phyloP scores from a whole-genome alignment of 306 rosid species.

The Cucumis hystrix region DNA sequence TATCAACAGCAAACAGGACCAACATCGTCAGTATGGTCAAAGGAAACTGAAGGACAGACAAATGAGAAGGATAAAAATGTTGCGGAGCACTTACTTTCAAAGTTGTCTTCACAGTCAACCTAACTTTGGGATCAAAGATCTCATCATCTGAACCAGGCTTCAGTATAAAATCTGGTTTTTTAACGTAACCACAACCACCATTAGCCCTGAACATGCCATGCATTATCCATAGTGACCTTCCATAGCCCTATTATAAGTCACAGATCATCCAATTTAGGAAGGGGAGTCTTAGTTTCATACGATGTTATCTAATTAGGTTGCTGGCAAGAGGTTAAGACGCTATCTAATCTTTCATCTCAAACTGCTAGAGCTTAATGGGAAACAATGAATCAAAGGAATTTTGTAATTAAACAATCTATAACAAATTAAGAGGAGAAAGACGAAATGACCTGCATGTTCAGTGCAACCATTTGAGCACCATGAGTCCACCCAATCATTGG shows the following conservation, averaged over 20 bases:
- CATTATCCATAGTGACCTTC: slow-evolving; percentile 97
- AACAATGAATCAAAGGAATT: background rate
- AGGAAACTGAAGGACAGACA: slow-evolving; percentile 7
- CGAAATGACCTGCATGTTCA: slow-evolving; percentile 82
- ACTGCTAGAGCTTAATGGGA: background rate
- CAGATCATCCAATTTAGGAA: slow-evolving; percentile 5
- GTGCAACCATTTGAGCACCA: slow-evolving; percentile 99
- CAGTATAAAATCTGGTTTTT: slow-evolving; percentile 77
- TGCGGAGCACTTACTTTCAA: slow-evolving; percentile 44
- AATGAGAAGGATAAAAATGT: background rate
- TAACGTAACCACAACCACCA: slow-evolving; percentile 87
- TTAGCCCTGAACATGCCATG: slow-evolving; percentile 96
- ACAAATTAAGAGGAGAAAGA: background rate
- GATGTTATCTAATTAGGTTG: background rate
- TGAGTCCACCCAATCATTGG: slow-evolving; percentile 94
- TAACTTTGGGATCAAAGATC: slow-evolving; percentile 57
- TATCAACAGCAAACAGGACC: slow-evolving; percentile 12
- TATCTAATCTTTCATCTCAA: background rate
- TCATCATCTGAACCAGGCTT: slow-evolving; percentile 31
- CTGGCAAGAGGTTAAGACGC: background rate
- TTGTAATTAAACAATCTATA: background rate
- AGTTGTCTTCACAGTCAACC: slow-evolving; percentile 50
- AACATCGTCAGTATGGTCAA: slow-evolving; percentile 7
- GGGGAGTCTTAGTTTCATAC: background rate
- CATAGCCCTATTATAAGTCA: slow-evolving; percentile 54